Percentiles rank a stretch among this genome's conserved stretches.
phyloP scores from a whole-genome alignment of 352 stramenopile genomes.

The Globisporangium recalcitrans region DNA sequence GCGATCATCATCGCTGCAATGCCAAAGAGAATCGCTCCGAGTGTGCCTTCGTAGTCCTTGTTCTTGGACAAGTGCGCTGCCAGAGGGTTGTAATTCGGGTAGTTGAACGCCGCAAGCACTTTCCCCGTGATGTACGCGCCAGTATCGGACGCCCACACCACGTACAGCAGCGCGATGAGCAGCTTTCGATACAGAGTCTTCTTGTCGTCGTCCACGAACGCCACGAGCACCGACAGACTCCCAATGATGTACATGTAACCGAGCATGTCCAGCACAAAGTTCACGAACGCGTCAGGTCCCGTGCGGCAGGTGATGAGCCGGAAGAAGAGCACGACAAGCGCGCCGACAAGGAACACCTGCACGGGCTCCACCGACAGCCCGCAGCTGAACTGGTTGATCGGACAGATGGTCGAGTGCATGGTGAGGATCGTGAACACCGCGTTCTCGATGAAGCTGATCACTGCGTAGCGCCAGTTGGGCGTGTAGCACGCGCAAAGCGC shows the following conservation, averaged over 20 bases:
- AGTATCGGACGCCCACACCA: conserved; percentile 86
- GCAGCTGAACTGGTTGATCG: conserved; percentile 68
- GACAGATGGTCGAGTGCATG: conserved; percentile 59
- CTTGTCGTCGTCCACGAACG: conserved; percentile 59
- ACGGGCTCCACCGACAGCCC: conserved; percentile 39
- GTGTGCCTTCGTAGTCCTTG: conserved; percentile 94
- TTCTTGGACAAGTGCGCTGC: conserved; percentile 91
- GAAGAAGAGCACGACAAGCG: conserved; percentile 59
- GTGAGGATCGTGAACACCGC: conserved; percentile 62
- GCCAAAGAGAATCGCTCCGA: conserved; percentile 82
- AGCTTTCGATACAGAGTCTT: conserved; percentile 44
- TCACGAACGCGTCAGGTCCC: conserved; percentile 23
- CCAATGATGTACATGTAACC: conserved; percentile 75
- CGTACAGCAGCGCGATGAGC: conserved; percentile 60
- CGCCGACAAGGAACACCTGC: conserved; percentile 42
- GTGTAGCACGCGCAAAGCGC: conserved; percentile 47
- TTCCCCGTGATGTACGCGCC: conserved; percentile 93
- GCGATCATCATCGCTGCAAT: conserved; percentile 86
- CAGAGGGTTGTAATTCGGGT: conserved; percentile 78
- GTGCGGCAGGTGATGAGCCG: conserved; percentile 25
- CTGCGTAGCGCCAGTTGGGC: conserved; percentile 63
- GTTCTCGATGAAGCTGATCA: conserved; percentile 63
- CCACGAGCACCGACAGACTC: conserved; percentile 52
- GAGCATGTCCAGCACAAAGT: conserved; percentile 60
- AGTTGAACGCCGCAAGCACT: conserved; percentile 77